Percentiles rank a stretch among this genome's conserved stretches.
Conservation (phyloP, 257 asterid species). For the Solanum pennellii region DNA sequence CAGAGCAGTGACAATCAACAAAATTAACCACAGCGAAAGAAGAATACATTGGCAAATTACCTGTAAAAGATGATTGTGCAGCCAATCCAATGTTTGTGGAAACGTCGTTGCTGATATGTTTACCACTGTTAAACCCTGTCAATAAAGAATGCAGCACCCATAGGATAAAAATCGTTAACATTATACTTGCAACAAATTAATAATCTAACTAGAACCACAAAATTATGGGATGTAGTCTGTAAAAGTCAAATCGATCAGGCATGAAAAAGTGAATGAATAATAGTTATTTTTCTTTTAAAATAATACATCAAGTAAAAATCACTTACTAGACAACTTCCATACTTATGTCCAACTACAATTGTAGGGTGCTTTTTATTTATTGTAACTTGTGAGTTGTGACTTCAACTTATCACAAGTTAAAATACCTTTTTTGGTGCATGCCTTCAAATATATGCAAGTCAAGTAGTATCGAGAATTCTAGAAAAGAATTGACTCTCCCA, state of each 20-base stretch:
- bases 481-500: not conserved
- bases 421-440: not conserved
- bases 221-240: not conserved
- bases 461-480: not conserved
- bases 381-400: not conserved
- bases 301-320: not conserved
- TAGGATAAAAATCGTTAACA: not conserved
- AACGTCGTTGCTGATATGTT: conserved; percentile 89
- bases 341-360: not conserved
- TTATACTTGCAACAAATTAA: not conserved
- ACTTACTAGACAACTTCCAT: not conserved
- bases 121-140: conserved; percentile 77
- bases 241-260: not conserved
- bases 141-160: conserved; percentile 1
- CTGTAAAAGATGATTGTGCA: conserved; percentile 95
- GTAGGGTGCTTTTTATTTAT: not conserved
- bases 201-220: not conserved
- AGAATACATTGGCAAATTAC: conserved; percentile 26
- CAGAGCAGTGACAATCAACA: not conserved
- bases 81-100: conserved; percentile 96
- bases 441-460: not conserved
- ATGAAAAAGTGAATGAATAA: not conserved
- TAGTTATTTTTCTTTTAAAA: not conserved
- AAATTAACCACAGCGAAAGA: not conserved
- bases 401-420: not conserved